Conservation (phyloP, 768 basidiomycete genomes). For the Lactarius akahatsu region DNA sequence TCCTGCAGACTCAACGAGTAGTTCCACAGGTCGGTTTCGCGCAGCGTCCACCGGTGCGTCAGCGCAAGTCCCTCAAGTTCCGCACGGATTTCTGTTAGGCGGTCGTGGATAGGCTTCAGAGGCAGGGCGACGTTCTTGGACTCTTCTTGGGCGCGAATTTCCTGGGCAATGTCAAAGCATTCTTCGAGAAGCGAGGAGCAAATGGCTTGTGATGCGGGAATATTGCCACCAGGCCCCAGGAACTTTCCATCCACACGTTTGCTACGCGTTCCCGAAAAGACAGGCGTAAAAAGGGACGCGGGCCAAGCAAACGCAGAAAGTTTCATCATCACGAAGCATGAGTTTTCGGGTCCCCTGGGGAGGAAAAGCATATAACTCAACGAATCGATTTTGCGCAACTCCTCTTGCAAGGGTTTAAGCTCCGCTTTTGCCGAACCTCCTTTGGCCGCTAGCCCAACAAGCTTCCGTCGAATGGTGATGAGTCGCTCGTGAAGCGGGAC, state of each 20-base stretch:
- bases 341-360: constrained; percentile 4
- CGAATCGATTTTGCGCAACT: constrained; percentile 94
- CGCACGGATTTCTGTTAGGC: constrained; percentile 77
- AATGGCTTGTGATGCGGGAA: constrained; percentile 89
- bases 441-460: constrained; percentile 85
- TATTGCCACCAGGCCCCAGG: constrained; percentile 83
- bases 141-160: constrained; percentile 92
- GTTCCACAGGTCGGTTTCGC: constrained; percentile 93
- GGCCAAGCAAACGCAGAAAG: constrained; percentile 1
- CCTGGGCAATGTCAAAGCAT: constrained; percentile 93
- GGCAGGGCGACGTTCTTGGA: constrained; percentile 82
- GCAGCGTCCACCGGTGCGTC: constrained; percentile 95
- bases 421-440: constrained; percentile 83
- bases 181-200: constrained; percentile 93
- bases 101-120: constrained; percentile 90
- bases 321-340: constrained; percentile 3
- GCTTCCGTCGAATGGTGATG: constrained; percentile 82
- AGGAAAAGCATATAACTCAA: constrained; percentile 53
- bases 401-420: constrained; percentile 86
- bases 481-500: constrained; percentile 88
- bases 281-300: constrained; percentile 28
- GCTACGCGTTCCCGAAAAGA: constrained; percentile 40
- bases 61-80: constrained; percentile 90
- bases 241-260: constrained; percentile 97
- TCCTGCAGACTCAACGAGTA: constrained; percentile 92